These are phyloP conservation scores for Bullera alba DNA, from an alignment of 768 basidiomycete species.

Conservation along the genomic window DNA sequence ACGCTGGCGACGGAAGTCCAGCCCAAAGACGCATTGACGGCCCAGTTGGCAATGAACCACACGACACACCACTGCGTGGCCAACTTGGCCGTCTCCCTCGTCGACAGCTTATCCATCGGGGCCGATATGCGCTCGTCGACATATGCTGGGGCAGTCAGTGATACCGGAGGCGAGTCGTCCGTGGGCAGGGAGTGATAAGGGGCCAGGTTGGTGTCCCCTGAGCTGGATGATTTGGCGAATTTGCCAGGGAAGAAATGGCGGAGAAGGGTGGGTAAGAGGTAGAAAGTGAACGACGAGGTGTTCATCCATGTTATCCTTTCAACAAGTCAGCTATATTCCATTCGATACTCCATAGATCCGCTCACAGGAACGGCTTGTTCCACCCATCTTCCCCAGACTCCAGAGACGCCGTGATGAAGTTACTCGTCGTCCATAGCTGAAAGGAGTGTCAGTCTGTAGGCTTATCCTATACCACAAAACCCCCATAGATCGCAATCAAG, in stretches of 20 bases:
- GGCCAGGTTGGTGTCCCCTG: neutral
- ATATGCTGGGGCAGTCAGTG: no score
- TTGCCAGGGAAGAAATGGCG: slow-evolving; percentile 45
- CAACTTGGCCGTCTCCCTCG: slow-evolving; percentile 65
- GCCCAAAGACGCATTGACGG: slow-evolving; percentile 55
- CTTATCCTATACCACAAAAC: neutral
- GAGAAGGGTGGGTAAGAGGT: slow-evolving; percentile 59
- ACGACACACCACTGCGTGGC: slow-evolving; percentile 66
- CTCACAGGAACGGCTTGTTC: slow-evolving; percentile 81
- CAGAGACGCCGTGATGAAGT: slow-evolving; percentile 62
- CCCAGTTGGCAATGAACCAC: slow-evolving; percentile 78
- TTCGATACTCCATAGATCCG: slow-evolving; percentile 12
- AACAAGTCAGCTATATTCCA: neutral
- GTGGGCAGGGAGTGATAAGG: neutral
- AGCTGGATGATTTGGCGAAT: slow-evolving; percentile 1
- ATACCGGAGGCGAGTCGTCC: no score
- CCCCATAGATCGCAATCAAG: no score
- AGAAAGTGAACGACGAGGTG: slow-evolving; percentile 79
- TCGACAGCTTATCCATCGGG: slow-evolving; percentile 53
- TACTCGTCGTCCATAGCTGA: slow-evolving; percentile 75
- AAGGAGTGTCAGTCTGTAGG: neutral
- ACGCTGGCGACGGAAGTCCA: slow-evolving; percentile 85
- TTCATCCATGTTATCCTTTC: slow-evolving; percentile 77
- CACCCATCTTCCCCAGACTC: slow-evolving; percentile 58
- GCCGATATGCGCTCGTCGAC: slow-evolving; percentile 3